phyloP scores from a whole-genome alignment of 2,329 filamentous ascomycete genomes.

The Scedosporium boydii region DNA sequence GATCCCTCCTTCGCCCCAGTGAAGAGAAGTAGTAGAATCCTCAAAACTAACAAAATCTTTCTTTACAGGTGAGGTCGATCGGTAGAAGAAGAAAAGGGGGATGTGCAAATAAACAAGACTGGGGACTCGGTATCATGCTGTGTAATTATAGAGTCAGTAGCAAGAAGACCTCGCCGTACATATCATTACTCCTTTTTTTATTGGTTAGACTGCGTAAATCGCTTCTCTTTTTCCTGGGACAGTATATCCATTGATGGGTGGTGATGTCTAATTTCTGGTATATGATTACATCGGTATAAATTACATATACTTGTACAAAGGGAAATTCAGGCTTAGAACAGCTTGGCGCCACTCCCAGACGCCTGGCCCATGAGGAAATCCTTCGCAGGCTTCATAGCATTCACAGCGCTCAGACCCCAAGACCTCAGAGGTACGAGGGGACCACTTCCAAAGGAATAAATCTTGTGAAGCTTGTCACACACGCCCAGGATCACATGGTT shows the following conservation, averaged over 20 bases:
- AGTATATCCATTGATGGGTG: neutral
- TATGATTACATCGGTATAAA: constrained; percentile 10
- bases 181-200: constrained; percentile 12
- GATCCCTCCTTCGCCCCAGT: too few relatives aligned
- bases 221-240: neutral
- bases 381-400: constrained; percentile 68
- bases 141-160: constrained; percentile 17
- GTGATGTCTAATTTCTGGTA: constrained; percentile 9
- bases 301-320: neutral
- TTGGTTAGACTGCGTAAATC: neutral
- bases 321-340: constrained; percentile 18
- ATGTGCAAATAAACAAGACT: neutral
- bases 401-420: constrained; percentile 65
- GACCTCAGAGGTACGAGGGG: constrained; percentile 74
- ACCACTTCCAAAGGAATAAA: constrained; percentile 73
- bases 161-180: constrained; percentile 15
- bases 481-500: constrained; percentile 74
- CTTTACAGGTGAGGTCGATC: constrained; percentile 49
- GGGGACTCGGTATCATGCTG: constrained; percentile 11
- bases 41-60: constrained; percentile 21
- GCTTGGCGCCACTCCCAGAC: constrained; percentile 41
- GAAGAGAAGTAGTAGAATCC: neutral
- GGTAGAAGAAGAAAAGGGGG: constrained; percentile 27
- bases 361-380: constrained; percentile 74
- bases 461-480: constrained; percentile 83